A percentile compares a stretch with the other conserved stretches of the same genome.
phyloP scores from a whole-genome alignment of 2,329 filamentous ascomycete species.

The Xylariaceae sp. region DNA sequence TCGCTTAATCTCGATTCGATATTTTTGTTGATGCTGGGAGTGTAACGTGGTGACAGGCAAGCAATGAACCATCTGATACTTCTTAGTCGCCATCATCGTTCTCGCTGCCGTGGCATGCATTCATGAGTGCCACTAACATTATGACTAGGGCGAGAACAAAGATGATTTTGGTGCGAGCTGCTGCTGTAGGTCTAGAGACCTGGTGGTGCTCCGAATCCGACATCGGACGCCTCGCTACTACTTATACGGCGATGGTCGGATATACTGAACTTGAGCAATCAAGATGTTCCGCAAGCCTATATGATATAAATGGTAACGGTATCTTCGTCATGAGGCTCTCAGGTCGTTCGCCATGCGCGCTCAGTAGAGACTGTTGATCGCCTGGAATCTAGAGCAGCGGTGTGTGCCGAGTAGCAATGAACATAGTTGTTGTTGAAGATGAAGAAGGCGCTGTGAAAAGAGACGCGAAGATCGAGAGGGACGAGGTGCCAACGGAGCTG shows the following conservation, averaged over 20 bases:
- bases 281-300: too few species aligned
- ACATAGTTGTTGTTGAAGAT: too few species aligned
- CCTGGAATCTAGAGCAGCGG: too few species aligned
- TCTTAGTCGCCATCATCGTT: not conserved
- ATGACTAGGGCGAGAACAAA: slow-evolving; percentile 33
- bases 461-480: too few species aligned
- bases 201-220: slow-evolving; percentile 1
- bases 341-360: too few species aligned
- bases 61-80: slow-evolving; percentile 46
- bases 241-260: too few species aligned
- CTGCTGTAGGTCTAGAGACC: slow-evolving; percentile 20
- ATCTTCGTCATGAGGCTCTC: too few species aligned
- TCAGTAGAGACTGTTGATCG: too few species aligned
- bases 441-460: too few species aligned
- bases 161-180: slow-evolving; percentile 35
- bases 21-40: slow-evolving; percentile 38
- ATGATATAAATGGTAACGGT: not conserved
- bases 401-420: too few species aligned
- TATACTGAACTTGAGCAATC: too few species aligned
- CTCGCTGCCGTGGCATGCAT: not conserved
- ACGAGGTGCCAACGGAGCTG: too few species aligned
- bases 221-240: slow-evolving; percentile 4
- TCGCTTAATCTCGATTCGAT: slow-evolving; percentile 37
- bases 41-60: slow-evolving; percentile 40
- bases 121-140: slow-evolving; percentile 32